Evolutionary conservation across 148 eudicot genomes (phyloP).

Genomic region (Vaccinium myrtillus): DNA sequence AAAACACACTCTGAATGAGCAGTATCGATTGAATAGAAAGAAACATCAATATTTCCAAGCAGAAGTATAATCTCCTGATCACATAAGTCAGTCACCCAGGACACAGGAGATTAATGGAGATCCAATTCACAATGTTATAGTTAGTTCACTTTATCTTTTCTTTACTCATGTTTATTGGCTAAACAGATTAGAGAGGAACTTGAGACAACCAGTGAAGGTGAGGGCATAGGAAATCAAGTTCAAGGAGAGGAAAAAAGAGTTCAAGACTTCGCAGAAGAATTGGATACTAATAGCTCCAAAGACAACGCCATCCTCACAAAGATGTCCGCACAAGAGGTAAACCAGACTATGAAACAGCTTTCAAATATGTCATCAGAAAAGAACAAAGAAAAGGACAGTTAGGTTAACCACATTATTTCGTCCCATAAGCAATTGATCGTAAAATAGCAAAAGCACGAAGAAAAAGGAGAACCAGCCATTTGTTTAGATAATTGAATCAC

Average conservation of each 20-base stretch:
- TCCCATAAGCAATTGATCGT: background rate
- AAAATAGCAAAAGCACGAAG: background rate
- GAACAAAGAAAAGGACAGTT: background rate
- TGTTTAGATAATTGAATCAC: background rate
- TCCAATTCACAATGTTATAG: slow-evolving; percentile 5
- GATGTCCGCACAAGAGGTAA: slow-evolving; percentile 14
- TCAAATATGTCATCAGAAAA: background rate
- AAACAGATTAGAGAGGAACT: slow-evolving; percentile 15
- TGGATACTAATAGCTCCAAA: background rate
- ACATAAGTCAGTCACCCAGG: background rate
- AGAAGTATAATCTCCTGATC: background rate
- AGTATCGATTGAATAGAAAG: background rate
- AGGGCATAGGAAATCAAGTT: slow-evolving; percentile 9
- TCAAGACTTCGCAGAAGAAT: background rate
- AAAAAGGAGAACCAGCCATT: background rate
- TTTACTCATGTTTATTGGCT: background rate
- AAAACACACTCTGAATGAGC: background rate
- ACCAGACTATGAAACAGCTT: background rate
- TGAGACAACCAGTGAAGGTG: background rate
- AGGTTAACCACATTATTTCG: background rate
- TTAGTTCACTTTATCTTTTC: background rate
- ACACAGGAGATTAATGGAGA: background rate
- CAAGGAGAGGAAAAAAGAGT: background rate
- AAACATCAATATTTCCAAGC: background rate
- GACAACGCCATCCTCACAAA: slow-evolving; percentile 1